These are phyloP conservation scores for Poteriospumella lacustris DNA, from an alignment of 108 stramenopile genomes.

Conservation along the genomic window DNA sequence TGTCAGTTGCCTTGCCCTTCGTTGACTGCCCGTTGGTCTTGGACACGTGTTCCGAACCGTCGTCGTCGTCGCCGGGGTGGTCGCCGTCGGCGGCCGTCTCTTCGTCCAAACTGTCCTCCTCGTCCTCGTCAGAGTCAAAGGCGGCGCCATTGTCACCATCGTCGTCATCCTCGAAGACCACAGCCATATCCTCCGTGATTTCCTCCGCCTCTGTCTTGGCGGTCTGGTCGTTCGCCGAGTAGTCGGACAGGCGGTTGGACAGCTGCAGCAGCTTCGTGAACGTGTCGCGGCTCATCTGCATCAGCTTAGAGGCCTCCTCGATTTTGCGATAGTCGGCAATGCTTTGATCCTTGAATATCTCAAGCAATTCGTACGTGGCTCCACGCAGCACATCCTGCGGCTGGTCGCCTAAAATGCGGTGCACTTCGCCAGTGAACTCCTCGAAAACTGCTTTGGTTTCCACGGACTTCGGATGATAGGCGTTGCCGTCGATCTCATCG, in stretches of 20 bases:
- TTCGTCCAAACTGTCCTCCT: background rate
- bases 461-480: constrained; percentile 44
- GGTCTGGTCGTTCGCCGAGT: constrained; percentile 33
- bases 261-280: constrained; percentile 72
- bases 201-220: constrained; percentile 50
- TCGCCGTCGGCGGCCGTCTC: constrained; percentile 53
- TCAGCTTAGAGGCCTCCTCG: constrained; percentile 67
- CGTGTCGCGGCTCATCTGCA: constrained; percentile 59
- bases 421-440: constrained; percentile 56
- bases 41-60: constrained; percentile 22
- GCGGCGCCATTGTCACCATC: constrained; percentile 80
- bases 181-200: constrained; percentile 78
- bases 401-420: constrained; percentile 72
- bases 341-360: constrained; percentile 51
- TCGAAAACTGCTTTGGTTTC: constrained; percentile 53
- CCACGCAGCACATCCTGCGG: constrained; percentile 73
- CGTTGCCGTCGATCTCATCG: constrained; percentile 43
- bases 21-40: constrained; percentile 62
- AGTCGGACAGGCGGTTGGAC: constrained; percentile 82
- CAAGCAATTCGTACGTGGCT: constrained; percentile 85
- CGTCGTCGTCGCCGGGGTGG: constrained; percentile 23
- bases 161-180: constrained; percentile 85
- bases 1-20: constrained; percentile 58
- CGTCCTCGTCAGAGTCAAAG: constrained; percentile 57
- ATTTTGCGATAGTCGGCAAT: background rate